A percentile compares a stretch with the other conserved stretches of the same genome.
These are phyloP conservation scores for Magnolia changhungtana DNA, from an alignment of 164 flowering plant species.

Conservation along the genomic window DNA sequence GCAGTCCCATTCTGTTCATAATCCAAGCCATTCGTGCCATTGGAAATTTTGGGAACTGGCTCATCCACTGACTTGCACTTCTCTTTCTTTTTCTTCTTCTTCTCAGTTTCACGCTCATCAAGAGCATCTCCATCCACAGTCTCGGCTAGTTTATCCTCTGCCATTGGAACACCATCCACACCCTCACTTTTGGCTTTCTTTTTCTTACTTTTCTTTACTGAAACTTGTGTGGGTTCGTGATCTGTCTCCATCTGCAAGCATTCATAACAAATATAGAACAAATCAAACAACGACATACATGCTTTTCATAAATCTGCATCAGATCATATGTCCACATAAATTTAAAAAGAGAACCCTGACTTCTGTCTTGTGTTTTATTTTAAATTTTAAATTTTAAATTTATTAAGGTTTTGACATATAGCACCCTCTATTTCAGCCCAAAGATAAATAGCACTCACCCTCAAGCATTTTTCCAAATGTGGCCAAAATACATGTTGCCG, in stretches of 20 bases:
- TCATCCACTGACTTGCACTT: too few relatives aligned
- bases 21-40: too few relatives aligned
- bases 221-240: constrained; percentile 23
- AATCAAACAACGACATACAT: background rate
- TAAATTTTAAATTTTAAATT: too few relatives aligned
- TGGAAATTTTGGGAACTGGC: too few relatives aligned
- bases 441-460: too few relatives aligned
- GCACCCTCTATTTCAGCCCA: too few relatives aligned
- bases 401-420: too few relatives aligned
- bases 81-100: constrained; percentile 18
- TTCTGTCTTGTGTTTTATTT: too few relatives aligned
- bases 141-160: constrained; percentile 25
- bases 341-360: background rate
- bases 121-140: constrained; percentile 36
- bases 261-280: background rate
- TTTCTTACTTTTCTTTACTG: constrained; percentile 61
- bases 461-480: too few relatives aligned
- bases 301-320: background rate
- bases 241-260: constrained; percentile 33
- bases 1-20: too few relatives aligned
- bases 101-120: constrained; percentile 37
- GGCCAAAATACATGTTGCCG: too few relatives aligned
- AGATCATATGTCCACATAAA: background rate
- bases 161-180: constrained; percentile 31
- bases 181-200: constrained; percentile 43